These are phyloP conservation scores for Blastocystis sp. DNA, from an alignment of 352 stramenopile genomes.

Conservation along the genomic window DNA sequence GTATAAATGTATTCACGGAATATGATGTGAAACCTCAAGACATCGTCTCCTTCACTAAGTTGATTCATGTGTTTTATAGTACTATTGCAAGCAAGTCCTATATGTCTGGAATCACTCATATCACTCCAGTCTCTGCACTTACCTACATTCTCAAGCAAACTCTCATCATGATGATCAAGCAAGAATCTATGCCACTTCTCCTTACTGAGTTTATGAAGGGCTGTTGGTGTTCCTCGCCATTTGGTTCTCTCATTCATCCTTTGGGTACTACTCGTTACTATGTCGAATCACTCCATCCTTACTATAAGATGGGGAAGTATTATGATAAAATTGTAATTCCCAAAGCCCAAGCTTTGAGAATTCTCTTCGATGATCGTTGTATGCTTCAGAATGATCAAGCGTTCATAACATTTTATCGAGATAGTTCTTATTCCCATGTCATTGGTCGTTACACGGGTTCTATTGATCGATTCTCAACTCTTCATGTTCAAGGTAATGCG, in stretches of 20 bases:
- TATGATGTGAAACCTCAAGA: conserved; percentile 47
- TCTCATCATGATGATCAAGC: conserved; percentile 23
- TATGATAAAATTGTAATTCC: conserved; percentile 52
- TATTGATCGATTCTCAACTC: conserved; percentile 23
- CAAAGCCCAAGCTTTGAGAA: conserved; percentile 58
- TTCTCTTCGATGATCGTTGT: conserved; percentile 61
- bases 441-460: conserved; percentile 27
- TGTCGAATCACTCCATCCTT: conserved; percentile 55
- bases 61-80: conserved; percentile 64
- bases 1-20: conserved; percentile 13
- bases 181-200: not conserved
- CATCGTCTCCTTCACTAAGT: conserved; percentile 53
- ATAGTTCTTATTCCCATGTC: conserved; percentile 53
- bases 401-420: conserved; percentile 63
- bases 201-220: conserved; percentile 12
- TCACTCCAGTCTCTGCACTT: conserved; percentile 49
- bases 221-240: conserved; percentile 41
- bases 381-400: conserved; percentile 42
- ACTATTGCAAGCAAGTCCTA: conserved; percentile 37
- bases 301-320: conserved; percentile 22
- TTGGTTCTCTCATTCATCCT: conserved; percentile 22
- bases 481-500: conserved; percentile 58
- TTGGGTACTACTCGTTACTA: conserved; percentile 14
- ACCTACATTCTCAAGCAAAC: conserved; percentile 65
- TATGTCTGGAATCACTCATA: not conserved